Percentiles rank a stretch among this genome's conserved stretches.
These are phyloP conservation scores for Clavispora fructus DNA, from an alignment of 805 yeast species.

Conservation along the genomic window DNA sequence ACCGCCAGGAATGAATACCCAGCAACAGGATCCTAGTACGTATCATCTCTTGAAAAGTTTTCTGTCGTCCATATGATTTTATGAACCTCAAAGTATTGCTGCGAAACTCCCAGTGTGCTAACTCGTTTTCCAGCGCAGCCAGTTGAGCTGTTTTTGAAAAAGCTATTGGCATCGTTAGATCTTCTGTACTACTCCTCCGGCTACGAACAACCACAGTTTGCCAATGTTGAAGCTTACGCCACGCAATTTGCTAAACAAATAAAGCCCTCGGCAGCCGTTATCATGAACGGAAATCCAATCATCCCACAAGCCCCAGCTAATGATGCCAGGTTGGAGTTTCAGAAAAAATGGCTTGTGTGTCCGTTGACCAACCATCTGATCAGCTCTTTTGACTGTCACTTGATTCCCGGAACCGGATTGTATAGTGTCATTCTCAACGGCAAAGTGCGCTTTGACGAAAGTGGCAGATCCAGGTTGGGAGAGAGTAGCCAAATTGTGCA, in stretches of 20 bases:
- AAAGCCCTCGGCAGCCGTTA: constrained; percentile 47
- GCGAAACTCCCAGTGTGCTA: not conserved
- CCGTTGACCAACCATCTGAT: constrained; percentile 60
- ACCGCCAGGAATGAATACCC: not conserved
- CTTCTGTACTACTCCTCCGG: constrained; percentile 24
- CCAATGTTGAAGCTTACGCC: constrained; percentile 37
- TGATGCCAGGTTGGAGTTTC: constrained; percentile 44
- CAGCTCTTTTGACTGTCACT: constrained; percentile 61
- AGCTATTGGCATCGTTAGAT: constrained; percentile 30
- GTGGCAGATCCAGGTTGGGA: constrained; percentile 63
- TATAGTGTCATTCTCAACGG: constrained; percentile 47
- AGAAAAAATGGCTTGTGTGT: constrained; percentile 50
- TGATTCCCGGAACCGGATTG: constrained; percentile 59
- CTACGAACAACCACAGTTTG: constrained; percentile 10
- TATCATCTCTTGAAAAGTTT: constrained; percentile 2
- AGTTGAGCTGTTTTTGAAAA: constrained; percentile 37
- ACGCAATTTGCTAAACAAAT: constrained; percentile 48
- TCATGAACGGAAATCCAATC: constrained; percentile 56
- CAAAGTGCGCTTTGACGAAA: constrained; percentile 71
- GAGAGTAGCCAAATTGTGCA: constrained; percentile 52
- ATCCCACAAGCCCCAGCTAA: constrained; percentile 16
- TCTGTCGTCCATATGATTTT: not conserved
- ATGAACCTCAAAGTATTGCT: not conserved
- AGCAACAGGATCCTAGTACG: constrained; percentile 22
- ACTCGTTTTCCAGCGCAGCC: constrained; percentile 24